phyloP scores from a whole-genome alignment of 495 filamentous ascomycete species.

The Talaromyces thailandensis region DNA sequence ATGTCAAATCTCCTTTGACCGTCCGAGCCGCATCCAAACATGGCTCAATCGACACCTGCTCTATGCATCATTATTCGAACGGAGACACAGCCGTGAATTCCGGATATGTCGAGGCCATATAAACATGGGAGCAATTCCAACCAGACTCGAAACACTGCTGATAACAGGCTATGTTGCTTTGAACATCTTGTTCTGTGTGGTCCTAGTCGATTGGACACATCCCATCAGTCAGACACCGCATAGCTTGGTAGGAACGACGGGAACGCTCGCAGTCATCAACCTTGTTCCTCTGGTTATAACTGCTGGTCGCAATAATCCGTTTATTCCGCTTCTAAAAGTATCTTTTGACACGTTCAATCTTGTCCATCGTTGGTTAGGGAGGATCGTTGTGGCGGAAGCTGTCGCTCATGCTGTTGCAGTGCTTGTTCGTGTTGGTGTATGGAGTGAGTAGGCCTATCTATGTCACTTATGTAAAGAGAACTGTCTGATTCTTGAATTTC shows the following conservation, averaged over 20 bases:
- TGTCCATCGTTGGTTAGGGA: conserved; percentile 37
- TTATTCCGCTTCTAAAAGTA: conserved; percentile 27
- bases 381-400: conserved; percentile 25
- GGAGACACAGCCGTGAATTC: conserved; percentile 33
- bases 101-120: conserved; percentile 16
- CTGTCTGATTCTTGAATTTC: conserved; percentile 10
- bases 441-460: conserved; percentile 15
- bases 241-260: conserved; percentile 31
- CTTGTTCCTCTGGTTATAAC: conserved; percentile 29
- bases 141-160: conserved; percentile 25
- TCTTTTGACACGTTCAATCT: conserved; percentile 37
- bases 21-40: conserved; percentile 11
- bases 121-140: conserved; percentile 34
- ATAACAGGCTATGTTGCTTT: conserved; percentile 22
- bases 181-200: conserved; percentile 30
- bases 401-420: conserved; percentile 28
- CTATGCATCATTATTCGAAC: conserved; percentile 30
- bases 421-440: conserved; percentile 17
- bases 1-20: not conserved
- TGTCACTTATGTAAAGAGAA: not conserved
- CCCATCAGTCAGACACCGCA: conserved; percentile 24
- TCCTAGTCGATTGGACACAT: conserved; percentile 30
- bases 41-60: conserved; percentile 31
- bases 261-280: conserved; percentile 35
- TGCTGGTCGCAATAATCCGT: conserved; percentile 34